Percentiles rank a stretch among this genome's conserved stretches.
Conservation (phyloP, 164 flowering plant species). For the Dillenia suffruticosa region DNA sequence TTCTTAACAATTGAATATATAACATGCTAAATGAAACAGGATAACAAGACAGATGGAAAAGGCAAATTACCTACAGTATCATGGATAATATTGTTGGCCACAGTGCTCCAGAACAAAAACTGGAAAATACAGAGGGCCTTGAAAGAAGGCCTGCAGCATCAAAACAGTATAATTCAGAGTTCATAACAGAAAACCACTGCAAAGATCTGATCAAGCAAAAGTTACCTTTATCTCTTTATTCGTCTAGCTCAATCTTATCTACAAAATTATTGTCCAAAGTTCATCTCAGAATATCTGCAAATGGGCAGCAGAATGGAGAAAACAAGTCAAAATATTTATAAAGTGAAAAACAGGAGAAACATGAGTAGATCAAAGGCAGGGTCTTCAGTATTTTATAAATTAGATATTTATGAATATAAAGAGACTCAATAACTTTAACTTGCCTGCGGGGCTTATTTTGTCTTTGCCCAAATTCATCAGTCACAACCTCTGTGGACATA, state of each 20-base stretch:
- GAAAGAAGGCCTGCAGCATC: constrained; percentile 43
- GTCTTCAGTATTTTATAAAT: not conserved
- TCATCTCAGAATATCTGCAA: constrained; percentile 93
- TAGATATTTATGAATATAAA: not conserved
- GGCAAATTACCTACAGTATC: constrained; percentile 50
- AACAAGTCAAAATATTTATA: not conserved
- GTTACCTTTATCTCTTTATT: constrained; percentile 46
- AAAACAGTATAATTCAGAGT: constrained; percentile 18
- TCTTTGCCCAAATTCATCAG: constrained; percentile 76
- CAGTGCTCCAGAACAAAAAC: constrained; percentile 63
- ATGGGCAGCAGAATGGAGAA: not conserved
- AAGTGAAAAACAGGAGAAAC: not conserved
- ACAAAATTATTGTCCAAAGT: constrained; percentile 73
- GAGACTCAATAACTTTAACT: constrained; percentile 18
- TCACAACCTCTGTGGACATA: constrained; percentile 47
- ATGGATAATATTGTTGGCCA: constrained; percentile 47
- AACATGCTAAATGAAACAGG: too few species aligned
- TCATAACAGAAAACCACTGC: constrained; percentile 7
- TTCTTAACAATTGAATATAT: too few species aligned
- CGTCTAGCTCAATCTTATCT: constrained; percentile 27
- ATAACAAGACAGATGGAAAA: too few species aligned
- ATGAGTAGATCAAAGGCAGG: not conserved
- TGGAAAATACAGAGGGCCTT: constrained; percentile 70
- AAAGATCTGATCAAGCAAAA: not conserved
- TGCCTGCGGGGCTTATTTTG: constrained; percentile 95